phyloP scores from a whole-genome alignment of 257 asterid species.

The Plectranthus barbatus region DNA sequence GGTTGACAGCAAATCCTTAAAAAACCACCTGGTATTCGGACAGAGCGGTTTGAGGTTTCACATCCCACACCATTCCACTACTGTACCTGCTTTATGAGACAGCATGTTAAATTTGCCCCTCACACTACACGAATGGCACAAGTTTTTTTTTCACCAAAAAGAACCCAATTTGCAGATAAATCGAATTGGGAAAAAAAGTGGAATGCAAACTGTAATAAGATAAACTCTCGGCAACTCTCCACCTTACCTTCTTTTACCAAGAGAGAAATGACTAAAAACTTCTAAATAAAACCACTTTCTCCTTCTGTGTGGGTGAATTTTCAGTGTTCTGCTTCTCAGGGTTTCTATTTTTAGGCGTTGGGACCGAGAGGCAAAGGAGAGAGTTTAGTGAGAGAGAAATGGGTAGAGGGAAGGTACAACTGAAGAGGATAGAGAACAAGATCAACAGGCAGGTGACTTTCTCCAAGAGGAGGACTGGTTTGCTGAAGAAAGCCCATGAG shows the following conservation, averaged over 20 bases:
- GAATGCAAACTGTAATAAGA: not conserved
- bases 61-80: constrained; percentile 16
- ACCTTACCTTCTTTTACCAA: constrained; percentile 6
- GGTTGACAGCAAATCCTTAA: constrained; percentile 39
- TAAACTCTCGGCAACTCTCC: not conserved
- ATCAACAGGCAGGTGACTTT: constrained; percentile 68
- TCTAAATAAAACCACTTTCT: not conserved
- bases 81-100: constrained; percentile 33
- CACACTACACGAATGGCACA: not conserved
- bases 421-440: constrained; percentile 72
- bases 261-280: constrained; percentile 17
- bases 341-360: constrained; percentile 39
- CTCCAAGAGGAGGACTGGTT: constrained; percentile 57
- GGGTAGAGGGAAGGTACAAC: constrained; percentile 68
- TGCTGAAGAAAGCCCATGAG: constrained; percentile 68
- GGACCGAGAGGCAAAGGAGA: not conserved
- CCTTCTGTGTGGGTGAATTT: not conserved
- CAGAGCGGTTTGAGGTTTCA: constrained; percentile 27
- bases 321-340: constrained; percentile 22
- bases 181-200: not conserved
- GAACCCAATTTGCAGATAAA: too few species aligned
- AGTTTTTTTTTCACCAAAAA: constrained; percentile 9
- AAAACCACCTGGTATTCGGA: constrained; percentile 21
- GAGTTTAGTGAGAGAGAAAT: constrained; percentile 12
- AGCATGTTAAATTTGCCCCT: constrained; percentile 13